Evolutionary conservation across 768 basidiomycete genomes (phyloP).

Genomic region (Royoungia palumana): DNA sequence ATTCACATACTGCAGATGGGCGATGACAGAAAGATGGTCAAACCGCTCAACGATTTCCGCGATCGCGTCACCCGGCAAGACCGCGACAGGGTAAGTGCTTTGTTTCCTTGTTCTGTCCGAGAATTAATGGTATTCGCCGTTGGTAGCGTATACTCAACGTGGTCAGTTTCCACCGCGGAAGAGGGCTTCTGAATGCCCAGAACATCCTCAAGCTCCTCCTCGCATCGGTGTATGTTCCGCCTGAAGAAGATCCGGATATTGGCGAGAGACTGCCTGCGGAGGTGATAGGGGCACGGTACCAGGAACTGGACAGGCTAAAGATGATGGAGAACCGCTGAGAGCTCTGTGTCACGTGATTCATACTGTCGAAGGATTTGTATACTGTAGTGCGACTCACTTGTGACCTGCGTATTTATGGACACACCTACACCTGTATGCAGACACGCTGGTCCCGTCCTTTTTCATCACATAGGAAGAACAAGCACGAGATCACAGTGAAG

Average conservation of each 20-base stretch:
- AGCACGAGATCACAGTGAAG: too few relatives aligned
- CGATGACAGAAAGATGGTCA: constrained; percentile 18
- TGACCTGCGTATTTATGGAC: too few relatives aligned
- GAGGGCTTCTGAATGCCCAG: constrained; percentile 20
- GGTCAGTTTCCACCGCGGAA: constrained; percentile 23
- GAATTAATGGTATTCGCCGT: neutral
- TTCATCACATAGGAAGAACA: too few relatives aligned
- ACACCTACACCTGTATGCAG: too few relatives aligned
- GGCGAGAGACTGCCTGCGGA: constrained; percentile 8
- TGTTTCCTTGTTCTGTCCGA: neutral
- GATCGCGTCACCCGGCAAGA: constrained; percentile 17
- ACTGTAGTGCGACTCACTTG: too few relatives aligned
- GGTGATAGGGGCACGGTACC: constrained; percentile 11
- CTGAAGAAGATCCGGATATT: constrained; percentile 20
- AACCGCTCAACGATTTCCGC: constrained; percentile 21
- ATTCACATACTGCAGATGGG: constrained; percentile 26
- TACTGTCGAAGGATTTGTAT: neutral
- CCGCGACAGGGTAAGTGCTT: constrained; percentile 10
- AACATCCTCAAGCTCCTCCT: constrained; percentile 20
- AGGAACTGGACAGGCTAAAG: constrained; percentile 14
- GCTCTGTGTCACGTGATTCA: neutral
- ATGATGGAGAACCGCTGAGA: constrained; percentile 1
- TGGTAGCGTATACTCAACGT: constrained; percentile 18
- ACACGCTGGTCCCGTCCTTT: too few relatives aligned
- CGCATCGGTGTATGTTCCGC: constrained; percentile 14